Percentiles rank a stretch among this genome's conserved stretches.
Evolutionary conservation across 2,329 filamentous ascomycete species (phyloP).

Genomic region (Curvularia sp.): DNA sequence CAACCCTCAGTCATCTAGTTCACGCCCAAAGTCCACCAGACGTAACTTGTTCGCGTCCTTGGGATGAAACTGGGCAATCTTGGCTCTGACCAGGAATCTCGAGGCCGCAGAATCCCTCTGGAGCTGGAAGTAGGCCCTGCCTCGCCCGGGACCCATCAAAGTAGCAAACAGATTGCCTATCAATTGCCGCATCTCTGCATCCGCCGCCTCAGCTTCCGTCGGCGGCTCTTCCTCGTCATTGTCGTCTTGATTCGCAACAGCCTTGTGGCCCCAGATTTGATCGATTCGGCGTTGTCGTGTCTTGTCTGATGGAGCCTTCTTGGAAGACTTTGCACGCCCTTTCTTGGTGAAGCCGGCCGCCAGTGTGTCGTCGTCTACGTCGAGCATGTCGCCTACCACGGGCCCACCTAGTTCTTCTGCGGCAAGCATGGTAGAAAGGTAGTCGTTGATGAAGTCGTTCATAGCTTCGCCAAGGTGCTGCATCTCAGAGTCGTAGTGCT

Average conservation of each 20-base stretch:
- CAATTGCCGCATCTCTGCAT: constrained; percentile 56
- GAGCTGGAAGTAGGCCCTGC: constrained; percentile 58
- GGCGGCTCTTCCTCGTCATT: constrained; percentile 31
- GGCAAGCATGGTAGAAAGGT: constrained; percentile 77
- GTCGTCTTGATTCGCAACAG: constrained; percentile 32
- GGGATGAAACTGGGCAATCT: constrained; percentile 64
- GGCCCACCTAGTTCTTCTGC: constrained; percentile 85
- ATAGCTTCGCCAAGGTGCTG: constrained; percentile 68
- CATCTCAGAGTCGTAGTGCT: constrained; percentile 67
- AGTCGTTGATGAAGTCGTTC: constrained; percentile 73
- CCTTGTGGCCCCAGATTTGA: constrained; percentile 55
- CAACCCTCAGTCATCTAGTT: constrained; percentile 46
- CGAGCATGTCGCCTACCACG: constrained; percentile 76
- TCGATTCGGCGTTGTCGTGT: constrained; percentile 60
- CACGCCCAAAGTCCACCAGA: constrained; percentile 61
- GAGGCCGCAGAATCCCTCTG: constrained; percentile 60
- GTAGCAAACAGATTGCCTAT: constrained; percentile 58
- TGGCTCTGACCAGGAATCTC: constrained; percentile 62
- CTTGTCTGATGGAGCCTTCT: constrained; percentile 43
- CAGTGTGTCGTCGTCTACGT: constrained; percentile 64
- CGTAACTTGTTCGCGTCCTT: constrained; percentile 61
- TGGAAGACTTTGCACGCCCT: constrained; percentile 55
- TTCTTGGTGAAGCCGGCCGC: constrained; percentile 62
- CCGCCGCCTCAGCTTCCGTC: constrained; percentile 59
- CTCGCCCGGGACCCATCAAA: constrained; percentile 43